Base-by-base conservation (phyloP, 352 stramenopile species). In the Pythium brassicae region DNA sequence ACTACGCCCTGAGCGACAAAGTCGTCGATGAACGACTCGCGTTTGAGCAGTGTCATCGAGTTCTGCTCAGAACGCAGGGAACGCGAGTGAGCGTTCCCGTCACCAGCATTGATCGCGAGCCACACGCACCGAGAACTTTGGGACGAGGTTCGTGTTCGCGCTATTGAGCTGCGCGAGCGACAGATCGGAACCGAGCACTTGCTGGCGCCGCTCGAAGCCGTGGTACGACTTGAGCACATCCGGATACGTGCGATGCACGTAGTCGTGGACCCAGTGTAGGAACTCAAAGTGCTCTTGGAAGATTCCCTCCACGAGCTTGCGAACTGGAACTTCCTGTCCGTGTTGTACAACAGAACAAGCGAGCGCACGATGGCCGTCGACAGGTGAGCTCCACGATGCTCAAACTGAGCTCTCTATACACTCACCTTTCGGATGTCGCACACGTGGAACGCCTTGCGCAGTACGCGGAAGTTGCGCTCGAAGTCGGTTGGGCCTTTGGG, bases 231-330 rank as follows among this genome's bases (percentile, higher is more conserved):
- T 68, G 29, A 79, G 66, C 7, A 74, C 72, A 19, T 88, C 76
- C 12, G 74, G 78, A 48, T 76, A 89, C 22, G 68, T 91, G 50
- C 79, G 76, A 48, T 87, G 76, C n/a, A 85, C 77, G 57, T 89
- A 86, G 59, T 92, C 78, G 49, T 92, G 81, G 23, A 92, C 57
- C 82, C 82, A 92, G 55, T 92, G 77, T 46, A 92, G 68, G 44
- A 92, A 89, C 57, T 89, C 78, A 54, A 92, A 89, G 63, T 92
- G 82, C 55, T 89, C 82, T 32, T 92, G 82, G 53, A 92, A 92
- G 12, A 89, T 61, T 17, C 82, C 82, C 20, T 80, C 61, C 15
- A 86, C 66, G 19, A 89, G 65, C 59, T 92, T 89, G 50, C 68
- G 70, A 20, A 86, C 67, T 1, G 78, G 75, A 12, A 92, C 74